Evolutionary conservation across 2,329 filamentous ascomycete species (phyloP), one percentile per base, ranked within the genome.

Genomic region (Nigrograna mackinnonii): DNA sequence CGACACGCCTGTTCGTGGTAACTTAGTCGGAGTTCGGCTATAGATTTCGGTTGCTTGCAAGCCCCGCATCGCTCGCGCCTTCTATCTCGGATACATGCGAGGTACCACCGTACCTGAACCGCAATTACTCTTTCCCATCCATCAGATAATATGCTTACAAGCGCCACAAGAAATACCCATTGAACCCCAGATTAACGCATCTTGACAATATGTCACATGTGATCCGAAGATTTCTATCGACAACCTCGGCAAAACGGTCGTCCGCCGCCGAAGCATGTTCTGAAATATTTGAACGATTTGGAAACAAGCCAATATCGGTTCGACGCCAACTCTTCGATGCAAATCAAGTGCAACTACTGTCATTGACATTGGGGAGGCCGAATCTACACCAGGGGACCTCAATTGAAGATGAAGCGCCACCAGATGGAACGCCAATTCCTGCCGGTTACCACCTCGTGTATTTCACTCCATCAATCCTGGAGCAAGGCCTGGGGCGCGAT

Each of bases 371-470:
- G 20, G 52, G 54, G 5, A 59, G 60, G 3, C 51, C 52, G 0
- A 19, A 33, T 14, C 14, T 43, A n/a, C 39, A 42, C 16, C 24
- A 38, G 16, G 16, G 19, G 13, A 30, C 16, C 11, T 52, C 55
- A 4, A 52, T 59, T 4, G 53, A 54, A 5, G 47, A 54, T 38
- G 43, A 38, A 6, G 38, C 50, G 11, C 60, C 60, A 5, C 39
- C 39, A 36, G 24, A 50, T 11, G 62, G 64, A 12, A 62, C 59
- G 6, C 61, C 62, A 14, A 39, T 87, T 3, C 85, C 86, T 0
- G 78, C 81, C 20, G 88, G 86, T 19, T 86, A 95, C 66, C 91
- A 96, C 66, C 78, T 96, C 14, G 83, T 92, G 48, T 95, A 96
- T 73, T 96, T 96, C 69, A 90, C 90, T 37, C 82, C 89, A 12